Evolutionary conservation across 768 basidiomycete genomes (phyloP).

Genomic region (Auricularia auricula-judae): DNA sequence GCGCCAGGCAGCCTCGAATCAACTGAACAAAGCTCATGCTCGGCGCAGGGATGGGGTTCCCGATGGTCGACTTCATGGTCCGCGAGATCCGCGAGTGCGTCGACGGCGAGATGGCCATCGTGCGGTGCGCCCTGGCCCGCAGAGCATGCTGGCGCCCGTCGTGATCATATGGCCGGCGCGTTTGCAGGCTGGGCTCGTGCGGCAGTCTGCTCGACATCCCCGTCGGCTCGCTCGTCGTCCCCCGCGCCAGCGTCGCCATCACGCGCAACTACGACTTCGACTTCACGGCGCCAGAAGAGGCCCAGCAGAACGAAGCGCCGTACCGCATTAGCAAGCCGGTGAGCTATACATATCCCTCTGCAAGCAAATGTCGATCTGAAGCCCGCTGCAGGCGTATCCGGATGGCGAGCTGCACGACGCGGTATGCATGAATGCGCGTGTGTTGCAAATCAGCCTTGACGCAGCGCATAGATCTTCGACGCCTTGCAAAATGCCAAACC

Average conservation of each 20-base stretch:
- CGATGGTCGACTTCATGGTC: slow-evolving; percentile 80
- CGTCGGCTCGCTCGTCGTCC: slow-evolving; percentile 69
- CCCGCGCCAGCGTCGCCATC: slow-evolving; percentile 55
- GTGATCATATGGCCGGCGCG: too few relatives aligned
- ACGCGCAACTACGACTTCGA: slow-evolving; percentile 70
- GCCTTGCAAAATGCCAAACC: neutral
- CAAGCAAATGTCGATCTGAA: slow-evolving; percentile 5
- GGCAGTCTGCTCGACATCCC: slow-evolving; percentile 57
- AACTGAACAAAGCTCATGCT: neutral
- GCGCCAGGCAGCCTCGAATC: neutral
- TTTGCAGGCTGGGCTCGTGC: slow-evolving; percentile 58
- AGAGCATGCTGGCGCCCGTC: too few relatives aligned
- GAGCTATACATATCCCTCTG: slow-evolving; percentile 11
- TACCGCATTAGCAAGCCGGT: slow-evolving; percentile 65
- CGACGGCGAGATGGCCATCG: slow-evolving; percentile 45
- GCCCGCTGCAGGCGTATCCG: slow-evolving; percentile 38
- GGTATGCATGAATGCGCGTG: slow-evolving; percentile 24
- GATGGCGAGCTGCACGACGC: slow-evolving; percentile 40
- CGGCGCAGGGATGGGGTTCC: slow-evolving; percentile 50
- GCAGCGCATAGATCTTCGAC: neutral
- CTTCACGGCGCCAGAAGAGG: slow-evolving; percentile 36
- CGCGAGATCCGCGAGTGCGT: slow-evolving; percentile 69
- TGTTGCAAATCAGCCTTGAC: too few relatives aligned
- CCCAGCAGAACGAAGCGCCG: slow-evolving; percentile 30
- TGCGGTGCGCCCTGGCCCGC: slow-evolving; percentile 25